Evolutionary conservation across 768 basidiomycete species (phyloP).

Genomic region (Podaxis sp.): DNA sequence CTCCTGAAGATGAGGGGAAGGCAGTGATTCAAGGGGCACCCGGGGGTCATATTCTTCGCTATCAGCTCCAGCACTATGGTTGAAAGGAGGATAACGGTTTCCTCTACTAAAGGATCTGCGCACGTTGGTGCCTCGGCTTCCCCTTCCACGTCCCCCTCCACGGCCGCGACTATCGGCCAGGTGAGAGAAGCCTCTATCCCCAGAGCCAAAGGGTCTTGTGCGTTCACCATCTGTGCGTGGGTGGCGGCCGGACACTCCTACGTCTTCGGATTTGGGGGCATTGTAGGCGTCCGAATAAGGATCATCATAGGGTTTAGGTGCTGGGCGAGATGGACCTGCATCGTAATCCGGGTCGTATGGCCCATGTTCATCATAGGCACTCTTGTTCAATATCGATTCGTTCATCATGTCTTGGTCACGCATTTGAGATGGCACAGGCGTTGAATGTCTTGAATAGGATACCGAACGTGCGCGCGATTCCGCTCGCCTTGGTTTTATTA

Average conservation of each 20-base stretch:
- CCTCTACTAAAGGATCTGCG: background rate
- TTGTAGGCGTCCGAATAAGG: constrained; percentile 57
- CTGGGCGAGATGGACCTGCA: constrained; percentile 55
- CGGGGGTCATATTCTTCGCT: constrained; percentile 10
- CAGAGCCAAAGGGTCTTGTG: background rate
- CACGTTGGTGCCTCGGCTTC: constrained; percentile 18
- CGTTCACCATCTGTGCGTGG: background rate
- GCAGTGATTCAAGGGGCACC: background rate
- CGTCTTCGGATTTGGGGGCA: constrained; percentile 20
- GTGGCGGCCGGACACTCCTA: background rate
- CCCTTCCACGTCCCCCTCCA: constrained; percentile 32
- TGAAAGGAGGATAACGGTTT: background rate
- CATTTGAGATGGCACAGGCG: constrained; percentile 49
- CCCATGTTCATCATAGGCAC: constrained; percentile 63
- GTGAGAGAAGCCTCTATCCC: background rate
- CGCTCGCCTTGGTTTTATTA: constrained; percentile 39
- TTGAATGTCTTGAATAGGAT: constrained; percentile 49
- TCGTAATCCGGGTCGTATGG: constrained; percentile 65
- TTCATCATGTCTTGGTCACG: constrained; percentile 52
- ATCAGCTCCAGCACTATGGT: no score
- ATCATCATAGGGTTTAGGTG: constrained; percentile 75
- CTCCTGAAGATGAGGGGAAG: background rate
- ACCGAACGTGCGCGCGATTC: constrained; percentile 46
- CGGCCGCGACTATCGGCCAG: constrained; percentile 14
- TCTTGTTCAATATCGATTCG: constrained; percentile 40